Evolutionary conservation across 2,329 filamentous ascomycete species (phyloP), one percentile per base, ranked within the genome.

Genomic region (Biscogniauxia marginata): DNA sequence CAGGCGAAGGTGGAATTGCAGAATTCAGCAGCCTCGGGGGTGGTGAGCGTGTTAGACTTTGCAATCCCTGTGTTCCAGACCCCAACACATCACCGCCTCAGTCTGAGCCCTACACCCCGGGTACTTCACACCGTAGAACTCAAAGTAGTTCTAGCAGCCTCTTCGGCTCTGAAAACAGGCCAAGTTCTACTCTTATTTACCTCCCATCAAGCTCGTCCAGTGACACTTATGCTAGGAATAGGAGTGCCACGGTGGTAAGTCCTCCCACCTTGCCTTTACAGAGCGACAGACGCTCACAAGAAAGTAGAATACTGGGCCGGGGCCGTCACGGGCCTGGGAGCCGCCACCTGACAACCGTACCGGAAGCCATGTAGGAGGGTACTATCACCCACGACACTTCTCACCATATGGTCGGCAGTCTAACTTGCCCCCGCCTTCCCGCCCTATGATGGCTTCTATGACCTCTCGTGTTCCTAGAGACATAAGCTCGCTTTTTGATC

Each of bases 31-130:
- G 70, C 25, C 71, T 81, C 21, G 75, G 78, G 3, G 83, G 83
- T 16, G 83, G 83, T 22, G 82, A 84, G 63, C 75, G 80, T 46
- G 83, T 85, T 49, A 74, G 83, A 50, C 77, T 86, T 11, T 86
- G 83, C 70, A 85, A 85, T 63, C 83, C 83, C 0, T 86, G 83
- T 60, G 83, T 86, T 7, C 83, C 83, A 11, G 83, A 85, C 58
- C 83, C 83, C 5, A 85, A 85, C 65, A 84, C 77, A 7, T 77
- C 81, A 19, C 83, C 83, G 23, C 82, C 82, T 6, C 76, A 77
- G 55, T 65, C 73, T 16, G 49, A 52, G 6, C 23, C 52, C 18
- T 50, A 50, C 3, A 54, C 55, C 49, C 50, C 53, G n/a, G 49
- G 53, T 46, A 58, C 71, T 39, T 45, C 72, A 9, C 79, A 80